Base-by-base conservation (phyloP, 2,329 filamentous ascomycete species). In the Orbilia brochopaga region DNA sequence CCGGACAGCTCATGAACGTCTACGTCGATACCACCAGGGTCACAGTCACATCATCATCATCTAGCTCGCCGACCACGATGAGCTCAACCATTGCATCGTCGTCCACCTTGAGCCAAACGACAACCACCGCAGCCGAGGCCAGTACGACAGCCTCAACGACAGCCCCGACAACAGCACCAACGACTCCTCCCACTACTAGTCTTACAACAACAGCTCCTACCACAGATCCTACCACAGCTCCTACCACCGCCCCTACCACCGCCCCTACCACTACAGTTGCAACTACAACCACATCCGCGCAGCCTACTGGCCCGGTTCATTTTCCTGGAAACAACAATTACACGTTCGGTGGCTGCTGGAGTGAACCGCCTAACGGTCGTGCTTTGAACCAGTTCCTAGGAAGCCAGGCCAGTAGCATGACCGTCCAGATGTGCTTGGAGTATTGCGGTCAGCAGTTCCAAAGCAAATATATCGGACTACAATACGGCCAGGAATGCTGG, bases 321-420 rank as follows among this genome's bases (percentile, higher is more conserved):
- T 52, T 55, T 19, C 60, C 67, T 21, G 76, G 76, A 35, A 78
- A 78, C 48, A 63, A 46, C 30, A 77, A 77, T 61, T 79, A 77
- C 56, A 77, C 76, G 17, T 77, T 77, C 61, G 74, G 76, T 57
- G 67, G 67, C 5, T 72, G 67, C 48, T 54, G 60, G 7, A 37
- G 40, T 23, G 67, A 72, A 24, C 67, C 67, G 10, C 50, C 42
- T 19, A 65, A 37, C 11, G 67, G 60, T 7, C 67, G 67, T 32
- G 59, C 67, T 15, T 64, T 70, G 66, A 24, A 46, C 7, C 69
- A 73, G 40, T 42, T 56, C 23, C 23, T 73, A 8, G 62, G 58
- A 23, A 37, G 56, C 2, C 27, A 74, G 37, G 27, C 54, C 19
- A 30, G 59, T 24, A 61, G 62, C 2, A 75, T 74, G 74, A 66